Percentiles rank a stretch among this genome's conserved stretches.
These are phyloP conservation scores for Cryphonectria nitschkei DNA, from an alignment of 2,329 filamentous ascomycete genomes.

Conservation along the genomic window DNA sequence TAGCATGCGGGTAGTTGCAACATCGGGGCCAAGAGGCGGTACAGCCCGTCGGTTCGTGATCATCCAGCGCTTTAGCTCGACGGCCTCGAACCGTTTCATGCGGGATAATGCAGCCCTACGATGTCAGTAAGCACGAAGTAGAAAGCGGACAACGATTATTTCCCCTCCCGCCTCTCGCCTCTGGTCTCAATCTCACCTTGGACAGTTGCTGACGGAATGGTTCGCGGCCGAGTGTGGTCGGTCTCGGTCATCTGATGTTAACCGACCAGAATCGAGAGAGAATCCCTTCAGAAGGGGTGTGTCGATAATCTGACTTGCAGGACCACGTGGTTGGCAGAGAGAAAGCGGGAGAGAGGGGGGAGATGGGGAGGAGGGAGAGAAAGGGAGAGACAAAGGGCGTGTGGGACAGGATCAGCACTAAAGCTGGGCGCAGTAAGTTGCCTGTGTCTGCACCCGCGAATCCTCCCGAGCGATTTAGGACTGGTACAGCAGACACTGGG, in stretches of 20 bases:
- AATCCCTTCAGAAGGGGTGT: not conserved
- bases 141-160: not conserved
- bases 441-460: constrained; percentile 7
- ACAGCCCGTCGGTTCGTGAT: not conserved
- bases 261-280: not conserved
- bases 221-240: not conserved
- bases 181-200: not conserved
- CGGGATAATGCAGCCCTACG: constrained; percentile 16
- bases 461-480: not conserved
- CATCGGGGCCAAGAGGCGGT: constrained; percentile 7
- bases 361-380: not conserved
- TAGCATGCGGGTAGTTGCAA: not conserved
- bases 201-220: not conserved
- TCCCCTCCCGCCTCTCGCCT: not conserved
- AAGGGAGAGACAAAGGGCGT: not conserved
- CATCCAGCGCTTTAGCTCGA: not conserved
- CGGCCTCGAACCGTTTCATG: not conserved
- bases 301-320: constrained; percentile 11
- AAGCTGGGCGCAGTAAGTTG: constrained; percentile 11
- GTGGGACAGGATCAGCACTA: constrained; percentile 14
- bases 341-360: not conserved
- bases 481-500: constrained; percentile 4
- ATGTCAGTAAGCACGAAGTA: not conserved
- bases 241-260: constrained; percentile 4
- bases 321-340: constrained; percentile 11